phyloP scores from a whole-genome alignment of 768 basidiomycete genomes.

The Tricholoma sp. region DNA sequence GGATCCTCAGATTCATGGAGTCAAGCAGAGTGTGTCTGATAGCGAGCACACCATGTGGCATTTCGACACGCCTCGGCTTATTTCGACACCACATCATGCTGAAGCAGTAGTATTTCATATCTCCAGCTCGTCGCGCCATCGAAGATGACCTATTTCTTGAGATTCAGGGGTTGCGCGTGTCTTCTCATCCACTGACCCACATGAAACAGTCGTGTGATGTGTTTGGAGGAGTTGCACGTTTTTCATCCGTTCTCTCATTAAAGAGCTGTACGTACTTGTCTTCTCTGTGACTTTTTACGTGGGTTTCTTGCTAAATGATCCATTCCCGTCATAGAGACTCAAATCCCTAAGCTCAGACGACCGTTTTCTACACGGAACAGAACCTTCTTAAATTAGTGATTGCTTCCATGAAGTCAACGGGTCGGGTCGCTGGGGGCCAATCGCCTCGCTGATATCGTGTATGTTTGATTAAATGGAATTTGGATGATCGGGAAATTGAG shows the following conservation, averaged over 20 bases:
- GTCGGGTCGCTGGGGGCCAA: background rate
- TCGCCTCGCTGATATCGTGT: background rate
- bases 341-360: background rate
- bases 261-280: background rate
- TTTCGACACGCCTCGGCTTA: background rate
- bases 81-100: no score
- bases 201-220: background rate
- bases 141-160: background rate
- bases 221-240: background rate
- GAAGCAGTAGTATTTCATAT: background rate
- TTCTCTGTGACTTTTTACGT: conserved; percentile 1
- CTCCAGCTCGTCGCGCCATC: background rate
- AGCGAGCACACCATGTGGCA: background rate
- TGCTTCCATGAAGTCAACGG: background rate
- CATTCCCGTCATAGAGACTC: background rate
- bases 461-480: background rate
- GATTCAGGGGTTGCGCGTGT: background rate
- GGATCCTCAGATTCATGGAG: background rate
- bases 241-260: background rate
- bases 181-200: background rate
- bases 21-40: background rate
- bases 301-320: background rate
- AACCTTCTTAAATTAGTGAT: background rate
- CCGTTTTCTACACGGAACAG: background rate
- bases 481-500: background rate